Evolutionary conservation across 2,329 filamentous ascomycete genomes (phyloP).

Genomic region (Alternaria alternata): DNA sequence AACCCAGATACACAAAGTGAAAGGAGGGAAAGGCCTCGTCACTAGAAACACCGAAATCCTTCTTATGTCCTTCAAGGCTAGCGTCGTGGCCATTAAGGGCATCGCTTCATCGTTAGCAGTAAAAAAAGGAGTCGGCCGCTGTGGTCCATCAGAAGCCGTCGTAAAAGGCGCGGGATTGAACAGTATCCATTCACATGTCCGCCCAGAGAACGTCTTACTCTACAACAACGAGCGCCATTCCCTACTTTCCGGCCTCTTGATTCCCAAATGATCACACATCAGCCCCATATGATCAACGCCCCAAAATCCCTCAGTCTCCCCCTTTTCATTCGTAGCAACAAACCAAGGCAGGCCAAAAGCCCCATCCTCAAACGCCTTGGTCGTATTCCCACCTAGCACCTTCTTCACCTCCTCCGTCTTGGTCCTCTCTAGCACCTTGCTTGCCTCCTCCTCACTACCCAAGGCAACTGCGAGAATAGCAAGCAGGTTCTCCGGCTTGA

Average conservation of each 20-base stretch:
- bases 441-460: conserved; percentile 55
- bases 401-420: conserved; percentile 57
- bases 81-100: not conserved
- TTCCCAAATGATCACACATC: conserved; percentile 61
- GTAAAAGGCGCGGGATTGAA: not conserved
- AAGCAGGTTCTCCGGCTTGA: conserved; percentile 55
- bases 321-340: conserved; percentile 62
- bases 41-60: not conserved
- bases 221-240: conserved; percentile 53
- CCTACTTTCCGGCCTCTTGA: conserved; percentile 53
- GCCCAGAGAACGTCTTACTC: not conserved
- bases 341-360: conserved; percentile 71
- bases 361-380: conserved; percentile 60
- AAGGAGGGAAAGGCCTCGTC: not conserved
- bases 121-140: not conserved
- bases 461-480: conserved; percentile 57
- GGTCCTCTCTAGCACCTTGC: conserved; percentile 52
- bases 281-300: conserved; percentile 68
- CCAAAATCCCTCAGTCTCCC: conserved; percentile 65
- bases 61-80: not conserved
- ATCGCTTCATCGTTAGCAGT: not conserved
- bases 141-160: not conserved
- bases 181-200: not conserved
- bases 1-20: not conserved
- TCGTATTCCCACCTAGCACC: conserved; percentile 58